Base-by-base conservation (phyloP, 352 stramenopile genomes). In the Phytophthora pini region DNA sequence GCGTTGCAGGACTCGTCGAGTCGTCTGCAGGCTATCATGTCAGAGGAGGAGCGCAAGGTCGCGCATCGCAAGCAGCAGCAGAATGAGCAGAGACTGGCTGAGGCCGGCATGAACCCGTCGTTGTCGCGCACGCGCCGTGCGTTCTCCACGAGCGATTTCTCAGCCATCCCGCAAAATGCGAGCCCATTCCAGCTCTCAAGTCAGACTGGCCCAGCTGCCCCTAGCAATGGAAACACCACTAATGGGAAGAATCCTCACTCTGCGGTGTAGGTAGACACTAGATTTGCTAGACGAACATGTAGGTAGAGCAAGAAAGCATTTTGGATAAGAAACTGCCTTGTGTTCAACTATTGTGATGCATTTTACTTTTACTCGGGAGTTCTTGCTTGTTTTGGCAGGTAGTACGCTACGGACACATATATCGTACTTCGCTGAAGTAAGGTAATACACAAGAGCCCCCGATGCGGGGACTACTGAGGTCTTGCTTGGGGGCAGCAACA, bases 61-160 rank as follows among this genome's bases (percentile, higher is more conserved):
- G 40, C 54, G 24, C 57, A 79, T 12, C 68, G 54, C 17, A 70
- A 79, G 36, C 68, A 65, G 54, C 67, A 79, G 22, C 55, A 74
- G 7, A 58, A 70, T 34, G 68, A 78, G 20, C 69, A 72, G 39
- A 55, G 48, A 65, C 53, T 64, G n/a, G 58, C 56, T 1, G 53
- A 73, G 24, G 57, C 61, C 17, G 71, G 68, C 13, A 70, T 70
- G 10, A 76, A 72, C 36, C 68, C 71, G 13, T 88, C 80, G 11
- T 66, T 89, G 10, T 73, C 73, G 24, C 79, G 71, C 43, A 82
- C 79, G 36, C 82, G 82, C 17, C 82, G 82, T 48, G 80, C 80
- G 11, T 82, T 82, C 57, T 91, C 82, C 34, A 87, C 72, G 48
- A 89, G 61, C 54, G 80, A 89, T 68, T 89, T 88, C 55, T 74